Percentiles rank a stretch among this genome's conserved stretches.
phyloP scores from a whole-genome alignment of 2,329 filamentous ascomycete species.

The Diaporthe helianthi region DNA sequence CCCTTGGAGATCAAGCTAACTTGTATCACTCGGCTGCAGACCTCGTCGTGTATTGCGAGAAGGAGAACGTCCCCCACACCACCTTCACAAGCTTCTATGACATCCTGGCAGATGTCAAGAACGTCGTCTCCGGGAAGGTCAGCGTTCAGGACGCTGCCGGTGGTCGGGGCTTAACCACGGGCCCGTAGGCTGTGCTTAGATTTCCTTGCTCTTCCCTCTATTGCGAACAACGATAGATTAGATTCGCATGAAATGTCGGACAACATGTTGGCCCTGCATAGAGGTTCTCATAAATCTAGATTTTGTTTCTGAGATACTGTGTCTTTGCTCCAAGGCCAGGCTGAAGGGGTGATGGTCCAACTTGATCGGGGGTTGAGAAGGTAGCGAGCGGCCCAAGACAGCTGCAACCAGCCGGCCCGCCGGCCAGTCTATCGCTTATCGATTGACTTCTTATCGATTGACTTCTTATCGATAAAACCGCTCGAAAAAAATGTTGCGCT shows the following conservation, averaged over 20 bases:
- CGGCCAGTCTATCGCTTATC: neutral
- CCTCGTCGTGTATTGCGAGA: constrained; percentile 85
- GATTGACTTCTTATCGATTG: constrained; percentile 14
- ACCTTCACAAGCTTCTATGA: constrained; percentile 84
- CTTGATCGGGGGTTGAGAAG: neutral
- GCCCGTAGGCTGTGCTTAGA: neutral
- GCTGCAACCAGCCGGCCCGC: constrained; percentile 20
- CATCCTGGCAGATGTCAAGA: constrained; percentile 78
- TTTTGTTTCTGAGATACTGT: neutral
- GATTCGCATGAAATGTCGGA: neutral
- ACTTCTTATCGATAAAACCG: constrained; percentile 17
- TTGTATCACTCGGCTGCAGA: constrained; percentile 67
- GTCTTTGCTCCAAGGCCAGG: neutral
- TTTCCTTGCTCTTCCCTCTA: neutral
- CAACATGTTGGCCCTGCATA: neutral
- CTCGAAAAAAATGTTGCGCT: constrained; percentile 31
- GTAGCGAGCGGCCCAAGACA: constrained; percentile 1
- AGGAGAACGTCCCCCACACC: constrained; percentile 84
- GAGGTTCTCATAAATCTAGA: neutral
- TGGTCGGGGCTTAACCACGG: constrained; percentile 43
- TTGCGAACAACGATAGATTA: neutral
- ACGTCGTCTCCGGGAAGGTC: constrained; percentile 76
- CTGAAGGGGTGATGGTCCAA: neutral
- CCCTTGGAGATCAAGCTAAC: neutral
- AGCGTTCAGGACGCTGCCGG: constrained; percentile 74